Evolutionary conservation across 2,329 filamentous ascomycete species (phyloP).

Genomic region (Plenodomus lindquistii): DNA sequence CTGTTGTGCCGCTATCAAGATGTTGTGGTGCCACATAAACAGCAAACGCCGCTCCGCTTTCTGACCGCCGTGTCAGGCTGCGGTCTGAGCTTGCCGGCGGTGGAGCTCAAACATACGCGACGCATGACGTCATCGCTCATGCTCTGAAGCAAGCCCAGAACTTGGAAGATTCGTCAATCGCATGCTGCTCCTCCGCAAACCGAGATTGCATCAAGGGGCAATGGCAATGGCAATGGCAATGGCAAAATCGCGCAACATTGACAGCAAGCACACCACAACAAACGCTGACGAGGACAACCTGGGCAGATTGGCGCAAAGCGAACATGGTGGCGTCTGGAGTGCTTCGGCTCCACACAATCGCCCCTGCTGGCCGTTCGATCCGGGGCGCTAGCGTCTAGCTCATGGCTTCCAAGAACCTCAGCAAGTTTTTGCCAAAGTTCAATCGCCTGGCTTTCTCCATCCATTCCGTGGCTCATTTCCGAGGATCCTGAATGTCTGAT

Average conservation of each 20-base stretch:
- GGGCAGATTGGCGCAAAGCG: neutral
- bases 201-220: neutral
- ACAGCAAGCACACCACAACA: neutral
- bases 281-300: neutral
- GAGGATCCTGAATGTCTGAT: neutral
- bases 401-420: neutral
- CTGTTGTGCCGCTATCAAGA: neutral
- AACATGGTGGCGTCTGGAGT: neutral
- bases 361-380: neutral
- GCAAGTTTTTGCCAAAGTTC: neutral
- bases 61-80: constrained; percentile 1
- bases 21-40: neutral
- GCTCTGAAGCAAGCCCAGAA: neutral
- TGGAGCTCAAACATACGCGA: constrained; percentile 7
- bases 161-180: neutral
- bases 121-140: constrained; percentile 1
- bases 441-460: neutral
- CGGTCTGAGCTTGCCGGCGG: neutral
- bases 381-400: neutral
- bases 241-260: no score
- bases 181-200: neutral
- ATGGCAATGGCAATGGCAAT: neutral
- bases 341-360: neutral
- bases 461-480: neutral
- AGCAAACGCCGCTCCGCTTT: neutral